Percentiles rank a stretch among this genome's conserved stretches.
Evolutionary conservation across 441 rosid genomes (phyloP).

Genomic region (Kokia cookei): DNA sequence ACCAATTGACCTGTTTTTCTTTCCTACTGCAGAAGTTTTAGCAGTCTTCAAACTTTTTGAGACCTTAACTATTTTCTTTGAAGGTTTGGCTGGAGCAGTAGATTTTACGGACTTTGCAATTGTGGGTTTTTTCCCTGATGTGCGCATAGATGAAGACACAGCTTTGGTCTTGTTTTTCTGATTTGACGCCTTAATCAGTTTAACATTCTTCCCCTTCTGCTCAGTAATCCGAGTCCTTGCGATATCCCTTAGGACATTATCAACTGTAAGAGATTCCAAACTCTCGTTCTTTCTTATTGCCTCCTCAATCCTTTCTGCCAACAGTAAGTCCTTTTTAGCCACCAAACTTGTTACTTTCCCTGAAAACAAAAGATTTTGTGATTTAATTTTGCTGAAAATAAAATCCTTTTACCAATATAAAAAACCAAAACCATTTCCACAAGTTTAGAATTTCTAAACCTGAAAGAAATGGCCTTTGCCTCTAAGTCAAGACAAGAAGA

Average conservation of each 20-base stretch:
- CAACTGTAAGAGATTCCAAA: slow-evolving; percentile 63
- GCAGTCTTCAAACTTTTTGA: slow-evolving; percentile 19
- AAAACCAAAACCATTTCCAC: background rate
- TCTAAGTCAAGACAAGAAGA: background rate
- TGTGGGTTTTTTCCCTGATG: slow-evolving; percentile 27
- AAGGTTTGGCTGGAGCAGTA: slow-evolving; percentile 31
- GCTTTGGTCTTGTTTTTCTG: slow-evolving; percentile 36
- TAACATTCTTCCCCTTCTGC: slow-evolving; percentile 51
- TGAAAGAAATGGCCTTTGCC: background rate
- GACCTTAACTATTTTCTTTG: slow-evolving; percentile 28
- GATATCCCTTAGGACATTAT: slow-evolving; percentile 57
- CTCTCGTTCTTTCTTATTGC: slow-evolving; percentile 86
- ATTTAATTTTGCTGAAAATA: background rate
- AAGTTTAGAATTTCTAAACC: background rate
- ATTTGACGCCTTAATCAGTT: slow-evolving; percentile 35
- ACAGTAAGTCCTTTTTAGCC: slow-evolving; percentile 42
- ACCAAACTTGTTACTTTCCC: slow-evolving; percentile 91
- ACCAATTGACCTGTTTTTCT: slow-evolving; percentile 8
- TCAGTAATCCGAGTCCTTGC: slow-evolving; percentile 61
- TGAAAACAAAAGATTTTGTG: slow-evolving; percentile 18
- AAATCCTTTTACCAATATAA: background rate
- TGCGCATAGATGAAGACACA: slow-evolving; percentile 6
- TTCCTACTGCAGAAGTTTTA: slow-evolving; percentile 18
- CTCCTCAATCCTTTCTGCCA: slow-evolving; percentile 73
- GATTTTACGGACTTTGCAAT: slow-evolving; percentile 21